A percentile compares a stretch with the other conserved stretches of the same genome.
phyloP scores from a whole-genome alignment of 2,329 filamentous ascomycete genomes.

The Pestalotiopsis sp. region DNA sequence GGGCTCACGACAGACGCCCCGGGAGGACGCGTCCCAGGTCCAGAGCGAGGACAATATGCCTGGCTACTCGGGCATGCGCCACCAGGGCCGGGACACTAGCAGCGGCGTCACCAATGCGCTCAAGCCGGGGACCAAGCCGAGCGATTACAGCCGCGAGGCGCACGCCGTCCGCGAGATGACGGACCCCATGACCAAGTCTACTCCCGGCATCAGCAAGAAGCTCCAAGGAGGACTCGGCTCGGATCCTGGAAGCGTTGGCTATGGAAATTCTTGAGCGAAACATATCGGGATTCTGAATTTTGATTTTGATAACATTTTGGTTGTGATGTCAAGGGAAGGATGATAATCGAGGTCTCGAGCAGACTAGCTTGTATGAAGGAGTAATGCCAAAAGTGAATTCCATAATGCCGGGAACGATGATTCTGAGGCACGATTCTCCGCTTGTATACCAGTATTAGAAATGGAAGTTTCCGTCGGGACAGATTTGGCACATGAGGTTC shows the following conservation, averaged over 20 bases:
- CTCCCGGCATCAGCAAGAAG: not conserved
- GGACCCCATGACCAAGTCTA: not conserved
- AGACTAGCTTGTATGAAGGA: no score
- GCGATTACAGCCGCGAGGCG: not conserved
- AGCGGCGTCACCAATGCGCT: not conserved
- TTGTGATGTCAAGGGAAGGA: no score
- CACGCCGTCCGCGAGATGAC: slow-evolving; percentile 2
- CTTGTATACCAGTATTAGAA: no score
- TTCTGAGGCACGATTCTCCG: no score
- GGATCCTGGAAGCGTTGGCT: not conserved
- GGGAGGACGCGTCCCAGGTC: not conserved
- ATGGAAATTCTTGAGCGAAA: not conserved
- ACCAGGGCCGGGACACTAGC: slow-evolving; percentile 6
- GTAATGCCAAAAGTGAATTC: no score
- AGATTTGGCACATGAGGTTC: no score
- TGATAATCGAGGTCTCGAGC: no score
- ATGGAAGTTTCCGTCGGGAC: no score
- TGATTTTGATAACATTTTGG: no score
- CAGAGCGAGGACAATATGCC: not conserved
- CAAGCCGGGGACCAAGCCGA: not conserved
- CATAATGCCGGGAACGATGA: no score
- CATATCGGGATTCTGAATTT: no score
- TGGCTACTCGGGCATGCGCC: not conserved
- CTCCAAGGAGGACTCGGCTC: not conserved
- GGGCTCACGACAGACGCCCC: not conserved